phyloP scores from a whole-genome alignment of 2,329 filamentous ascomycete species.

The Diaporthe vaccinii region DNA sequence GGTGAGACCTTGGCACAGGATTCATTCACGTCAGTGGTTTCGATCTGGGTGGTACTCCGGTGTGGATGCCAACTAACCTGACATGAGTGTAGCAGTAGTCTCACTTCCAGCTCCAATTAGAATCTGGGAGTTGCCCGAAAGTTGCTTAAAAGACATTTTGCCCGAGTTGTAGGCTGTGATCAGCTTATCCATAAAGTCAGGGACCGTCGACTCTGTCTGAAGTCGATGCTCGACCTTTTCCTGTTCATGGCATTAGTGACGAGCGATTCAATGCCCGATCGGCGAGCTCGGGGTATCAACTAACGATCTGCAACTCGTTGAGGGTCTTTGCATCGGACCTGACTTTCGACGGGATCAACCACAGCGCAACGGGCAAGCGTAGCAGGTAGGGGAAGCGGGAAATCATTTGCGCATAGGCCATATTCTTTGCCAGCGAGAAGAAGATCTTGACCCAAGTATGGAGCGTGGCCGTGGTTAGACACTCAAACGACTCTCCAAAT shows the following conservation, averaged over 20 bases:
- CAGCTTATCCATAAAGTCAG: slow-evolving; percentile 11
- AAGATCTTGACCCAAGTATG: not conserved
- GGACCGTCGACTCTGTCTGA: not conserved
- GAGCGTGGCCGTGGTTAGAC: not conserved
- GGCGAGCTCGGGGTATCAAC: not conserved
- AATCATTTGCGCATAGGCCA: not conserved
- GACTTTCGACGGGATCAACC: slow-evolving; percentile 5
- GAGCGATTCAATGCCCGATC: not conserved
- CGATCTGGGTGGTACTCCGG: not conserved
- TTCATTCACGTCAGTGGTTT: not conserved
- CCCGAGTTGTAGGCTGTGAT: not conserved
- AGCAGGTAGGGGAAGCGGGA: not conserved
- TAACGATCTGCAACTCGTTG: not conserved
- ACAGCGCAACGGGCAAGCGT: not conserved
- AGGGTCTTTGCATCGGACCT: not conserved
- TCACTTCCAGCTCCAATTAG: slow-evolving; percentile 43
- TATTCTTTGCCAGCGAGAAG: not conserved
- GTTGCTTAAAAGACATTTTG: slow-evolving; percentile 2
- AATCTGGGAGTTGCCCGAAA: not conserved
- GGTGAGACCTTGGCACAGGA: slow-evolving; percentile 33
- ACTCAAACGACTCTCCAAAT: not conserved
- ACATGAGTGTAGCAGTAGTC: slow-evolving; percentile 44
- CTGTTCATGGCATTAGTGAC: not conserved
- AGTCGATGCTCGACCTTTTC: slow-evolving; percentile 9
- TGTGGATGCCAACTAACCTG: not conserved